Percentiles rank a stretch among this genome's conserved stretches.
Conservation (phyloP, 257 asterid genomes). For the Solanum gracilifrons region DNA sequence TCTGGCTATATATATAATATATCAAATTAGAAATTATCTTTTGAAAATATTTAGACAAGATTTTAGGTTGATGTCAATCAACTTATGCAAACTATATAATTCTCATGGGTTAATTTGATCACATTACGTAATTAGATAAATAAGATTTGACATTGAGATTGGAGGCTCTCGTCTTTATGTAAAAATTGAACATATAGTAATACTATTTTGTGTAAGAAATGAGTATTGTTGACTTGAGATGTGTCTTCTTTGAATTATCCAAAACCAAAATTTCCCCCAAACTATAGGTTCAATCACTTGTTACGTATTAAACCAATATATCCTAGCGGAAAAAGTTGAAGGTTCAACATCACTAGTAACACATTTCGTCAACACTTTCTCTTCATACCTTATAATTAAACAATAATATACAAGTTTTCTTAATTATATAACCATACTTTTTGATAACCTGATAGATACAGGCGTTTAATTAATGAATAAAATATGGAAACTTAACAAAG, state of each 20-base stretch:
- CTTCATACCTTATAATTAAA: background rate
- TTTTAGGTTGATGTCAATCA: too few relatives aligned
- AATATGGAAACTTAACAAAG: background rate
- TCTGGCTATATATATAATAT: background rate
- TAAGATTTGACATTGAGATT: background rate
- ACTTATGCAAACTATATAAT: too few relatives aligned
- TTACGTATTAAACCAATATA: background rate
- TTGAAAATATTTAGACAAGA: background rate
- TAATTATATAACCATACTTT: background rate
- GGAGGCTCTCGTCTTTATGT: background rate
- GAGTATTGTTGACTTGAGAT: background rate
- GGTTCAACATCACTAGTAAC: background rate
- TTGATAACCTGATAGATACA: background rate
- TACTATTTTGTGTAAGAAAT: background rate
- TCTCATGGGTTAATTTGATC: too few relatives aligned
- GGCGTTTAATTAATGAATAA: background rate
- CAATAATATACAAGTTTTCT: background rate
- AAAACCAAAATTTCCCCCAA: background rate
- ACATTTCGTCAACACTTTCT: background rate
- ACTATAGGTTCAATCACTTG: background rate
- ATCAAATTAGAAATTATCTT: background rate
- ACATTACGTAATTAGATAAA: background rate
- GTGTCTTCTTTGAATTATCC: background rate
- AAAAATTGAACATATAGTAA: background rate
- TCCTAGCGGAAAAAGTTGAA: background rate